Conservation (phyloP, 2,329 filamentous ascomycete genomes). For the Aspergillus ustus region DNA sequence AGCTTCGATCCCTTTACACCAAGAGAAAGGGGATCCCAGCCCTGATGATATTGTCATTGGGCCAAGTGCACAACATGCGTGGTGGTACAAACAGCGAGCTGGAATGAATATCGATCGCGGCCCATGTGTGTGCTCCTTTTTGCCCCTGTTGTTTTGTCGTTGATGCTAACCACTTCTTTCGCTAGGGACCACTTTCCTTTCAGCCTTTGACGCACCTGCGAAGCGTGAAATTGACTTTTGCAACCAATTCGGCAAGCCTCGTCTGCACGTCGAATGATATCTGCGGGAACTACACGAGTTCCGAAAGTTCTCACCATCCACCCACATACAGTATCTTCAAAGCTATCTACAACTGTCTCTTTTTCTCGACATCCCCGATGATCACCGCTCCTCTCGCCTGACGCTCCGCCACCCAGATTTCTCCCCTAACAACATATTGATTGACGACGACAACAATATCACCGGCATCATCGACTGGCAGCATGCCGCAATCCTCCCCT, state of each 20-base stretch:
- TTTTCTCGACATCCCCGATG: conserved; percentile 22
- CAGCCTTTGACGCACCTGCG: conserved; percentile 27
- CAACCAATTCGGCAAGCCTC: conserved; percentile 28
- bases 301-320: conserved; percentile 16
- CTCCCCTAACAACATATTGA: conserved; percentile 37
- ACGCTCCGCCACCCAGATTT: conserved; percentile 33
- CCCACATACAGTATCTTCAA: conserved; percentile 21
- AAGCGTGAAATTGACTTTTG: conserved; percentile 32
- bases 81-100: conserved; percentile 32
- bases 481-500: conserved; percentile 33
- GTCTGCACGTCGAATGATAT: conserved; percentile 23
- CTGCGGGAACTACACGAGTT: conserved; percentile 28
- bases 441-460: conserved; percentile 34
- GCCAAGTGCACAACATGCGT: conserved; percentile 29
- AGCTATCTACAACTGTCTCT: conserved; percentile 25
- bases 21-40: not conserved
- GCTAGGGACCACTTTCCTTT: conserved; percentile 18
- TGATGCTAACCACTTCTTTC: too few species aligned
- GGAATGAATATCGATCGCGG: conserved; percentile 28
- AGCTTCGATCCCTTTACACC: conserved; percentile 11
- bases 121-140: conserved; percentile 25
- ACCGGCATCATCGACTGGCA: conserved; percentile 34
- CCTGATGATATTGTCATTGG: conserved; percentile 27
- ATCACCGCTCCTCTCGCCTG: conserved; percentile 26
- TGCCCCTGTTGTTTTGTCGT: not conserved